These are phyloP conservation scores for Fusarium zealandicum DNA, from an alignment of 2,329 filamentous ascomycete species.

Conservation along the genomic window DNA sequence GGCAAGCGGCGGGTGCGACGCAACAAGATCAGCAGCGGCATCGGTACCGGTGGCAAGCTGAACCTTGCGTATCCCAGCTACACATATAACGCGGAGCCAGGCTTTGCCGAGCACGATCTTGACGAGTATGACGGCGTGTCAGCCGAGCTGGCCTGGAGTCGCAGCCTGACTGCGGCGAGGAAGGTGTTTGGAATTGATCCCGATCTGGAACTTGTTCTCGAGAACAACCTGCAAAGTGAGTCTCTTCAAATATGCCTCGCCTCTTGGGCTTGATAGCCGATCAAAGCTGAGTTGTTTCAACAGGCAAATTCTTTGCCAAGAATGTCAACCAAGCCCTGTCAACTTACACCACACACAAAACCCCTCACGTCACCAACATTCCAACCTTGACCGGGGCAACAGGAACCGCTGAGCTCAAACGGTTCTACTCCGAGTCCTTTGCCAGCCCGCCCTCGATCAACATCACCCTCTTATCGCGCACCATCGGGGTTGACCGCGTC, in stretches of 20 bases:
- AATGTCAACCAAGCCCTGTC: conserved; percentile 67
- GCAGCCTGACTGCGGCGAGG: conserved; percentile 66
- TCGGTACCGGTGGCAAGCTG: conserved; percentile 49
- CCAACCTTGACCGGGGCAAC: conserved; percentile 71
- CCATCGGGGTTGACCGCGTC: conserved; percentile 68
- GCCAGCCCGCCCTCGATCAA: conserved; percentile 66
- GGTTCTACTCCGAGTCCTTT: conserved; percentile 73
- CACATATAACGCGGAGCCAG: conserved; percentile 59
- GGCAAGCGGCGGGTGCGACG: conserved; percentile 50
- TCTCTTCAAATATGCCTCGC: not conserved
- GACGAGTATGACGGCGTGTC: conserved; percentile 71
- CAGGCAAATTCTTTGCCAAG: conserved; percentile 63
- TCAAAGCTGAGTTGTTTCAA: not conserved
- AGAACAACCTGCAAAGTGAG: conserved; percentile 69
- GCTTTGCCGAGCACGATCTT: conserved; percentile 75
- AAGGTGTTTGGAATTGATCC: conserved; percentile 69
- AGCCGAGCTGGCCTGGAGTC: conserved; percentile 72
- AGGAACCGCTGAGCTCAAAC: conserved; percentile 62
- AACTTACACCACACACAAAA: conserved; percentile 64
- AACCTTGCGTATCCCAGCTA: conserved; percentile 51
- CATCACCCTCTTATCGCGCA: conserved; percentile 69
- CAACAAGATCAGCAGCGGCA: conserved; percentile 46
- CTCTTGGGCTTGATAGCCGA: not conserved
- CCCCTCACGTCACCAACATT: conserved; percentile 73
- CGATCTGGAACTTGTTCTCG: conserved; percentile 70